Evolutionary conservation across 78 protist genomes (phyloP), one percentile per base, ranked within the genome.

Genomic region (Protostelium mycophagum): DNA sequence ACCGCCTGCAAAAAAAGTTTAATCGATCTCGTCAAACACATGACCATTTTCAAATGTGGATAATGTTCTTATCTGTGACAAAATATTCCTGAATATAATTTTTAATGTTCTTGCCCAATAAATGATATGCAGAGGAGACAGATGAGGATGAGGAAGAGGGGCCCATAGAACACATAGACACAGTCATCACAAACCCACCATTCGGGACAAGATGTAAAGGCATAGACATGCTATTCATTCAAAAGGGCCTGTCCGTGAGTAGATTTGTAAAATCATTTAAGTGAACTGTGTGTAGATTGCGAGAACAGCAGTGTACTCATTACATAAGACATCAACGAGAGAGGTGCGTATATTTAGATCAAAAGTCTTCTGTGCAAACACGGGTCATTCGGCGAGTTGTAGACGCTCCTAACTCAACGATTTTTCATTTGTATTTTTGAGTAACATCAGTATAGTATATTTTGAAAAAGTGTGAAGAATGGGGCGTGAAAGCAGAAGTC

Each of bases 131-230:
- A 38, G 89, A 51, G 0, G 35, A 83, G 38, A 35, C 38, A 28
- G 34, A 37, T 1, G 73, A 51, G 16, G 73, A 51, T 16, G 73
- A 51, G 73, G 28, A n/a, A 63, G 73, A 51, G 5, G 83, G 34
- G 25, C 85, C 36, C 73, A 87, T 29, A 1, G 36, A 31, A 34
- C 35, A 87, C 37, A 1, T 93, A 36, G 95, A 89, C 88, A 91
- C 94, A 16, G 96, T 96, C 38, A 0, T 96, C n/a, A 83, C 90
- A 86, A 96, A 96, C 89, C 97, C 97, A 16, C 97, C 97, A 0
- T 96, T 96, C 86, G 97, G 97, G 0, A 94, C 97, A 0, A 89
- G 90, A 38, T 23, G 38, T 0, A 23, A 84, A 28, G 97, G 97
- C 0, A 1, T 90, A 36, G 97, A 96, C 84, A 73, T 93, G 89